Evolutionary conservation across 2,329 filamentous ascomycete species (phyloP).

Genomic region (Nannizziopsis barbatae): DNA sequence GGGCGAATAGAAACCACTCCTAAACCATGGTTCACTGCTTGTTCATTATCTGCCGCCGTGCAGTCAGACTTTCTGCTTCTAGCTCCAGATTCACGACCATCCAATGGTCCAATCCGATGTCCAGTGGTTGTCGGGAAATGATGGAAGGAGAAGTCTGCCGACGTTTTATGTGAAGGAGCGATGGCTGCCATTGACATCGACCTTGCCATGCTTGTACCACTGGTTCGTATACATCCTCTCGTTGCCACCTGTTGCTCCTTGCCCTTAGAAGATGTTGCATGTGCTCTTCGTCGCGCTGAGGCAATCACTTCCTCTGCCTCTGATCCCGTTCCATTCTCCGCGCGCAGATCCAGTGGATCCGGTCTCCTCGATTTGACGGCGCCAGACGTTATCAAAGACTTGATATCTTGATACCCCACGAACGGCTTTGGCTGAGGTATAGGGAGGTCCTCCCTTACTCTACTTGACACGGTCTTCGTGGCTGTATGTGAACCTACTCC

Average conservation of each 20-base stretch:
- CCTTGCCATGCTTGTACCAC: neutral
- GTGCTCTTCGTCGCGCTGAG: neutral
- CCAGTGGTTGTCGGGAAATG: neutral
- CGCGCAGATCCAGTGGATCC: neutral
- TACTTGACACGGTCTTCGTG: neutral
- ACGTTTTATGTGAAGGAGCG: neutral
- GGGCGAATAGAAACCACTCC: neutral
- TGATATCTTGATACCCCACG: conserved; percentile 12
- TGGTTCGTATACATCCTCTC: neutral
- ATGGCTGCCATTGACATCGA: conserved; percentile 1
- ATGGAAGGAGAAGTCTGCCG: neutral
- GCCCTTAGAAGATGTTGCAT: neutral
- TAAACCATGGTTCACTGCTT: neutral
- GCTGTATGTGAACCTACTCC: neutral
- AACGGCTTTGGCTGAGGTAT: conserved; percentile 9
- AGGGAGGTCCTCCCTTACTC: neutral
- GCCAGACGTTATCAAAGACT: conserved; percentile 3
- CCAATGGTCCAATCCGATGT: neutral
- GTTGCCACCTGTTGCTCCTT: neutral
- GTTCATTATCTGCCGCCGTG: neutral
- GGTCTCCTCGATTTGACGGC: neutral
- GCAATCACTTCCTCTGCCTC: neutral
- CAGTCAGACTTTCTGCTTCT: neutral
- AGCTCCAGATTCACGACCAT: neutral
- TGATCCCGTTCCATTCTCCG: neutral